Percentiles rank a stretch among this genome's conserved stretches.
Evolutionary conservation across 768 basidiomycete species (phyloP).

Genomic region (Lepiota brunneoincarnata): DNA sequence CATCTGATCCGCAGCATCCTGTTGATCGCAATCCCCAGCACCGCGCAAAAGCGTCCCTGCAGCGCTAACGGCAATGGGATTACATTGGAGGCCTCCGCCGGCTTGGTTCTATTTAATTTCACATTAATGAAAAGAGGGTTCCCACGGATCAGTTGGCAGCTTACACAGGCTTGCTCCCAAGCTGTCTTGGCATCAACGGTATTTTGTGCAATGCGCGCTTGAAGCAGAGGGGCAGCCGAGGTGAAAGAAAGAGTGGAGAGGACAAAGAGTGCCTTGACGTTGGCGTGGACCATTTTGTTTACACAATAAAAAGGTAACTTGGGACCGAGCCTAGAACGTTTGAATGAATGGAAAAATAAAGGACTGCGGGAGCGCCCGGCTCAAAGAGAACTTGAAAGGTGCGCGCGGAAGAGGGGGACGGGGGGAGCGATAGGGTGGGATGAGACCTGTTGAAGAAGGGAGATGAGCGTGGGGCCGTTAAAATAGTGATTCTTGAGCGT

Average conservation of each 20-base stretch:
- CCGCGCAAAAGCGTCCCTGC: constrained; percentile 61
- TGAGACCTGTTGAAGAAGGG: background rate
- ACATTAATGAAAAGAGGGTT: background rate
- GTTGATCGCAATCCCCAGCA: constrained; percentile 52
- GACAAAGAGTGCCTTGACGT: constrained; percentile 26
- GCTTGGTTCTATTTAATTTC: constrained; percentile 40
- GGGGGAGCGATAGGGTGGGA: constrained; percentile 3
- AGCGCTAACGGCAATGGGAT: constrained; percentile 50
- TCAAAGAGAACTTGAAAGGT: constrained; percentile 16
- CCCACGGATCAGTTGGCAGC: constrained; percentile 18
- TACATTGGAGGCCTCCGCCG: constrained; percentile 55
- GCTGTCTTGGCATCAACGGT: constrained; percentile 45
- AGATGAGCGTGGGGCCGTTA: no score
- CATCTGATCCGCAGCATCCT: constrained; percentile 52
- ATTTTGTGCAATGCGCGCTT: constrained; percentile 48
- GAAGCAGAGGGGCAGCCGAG: constrained; percentile 29
- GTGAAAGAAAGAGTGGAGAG: constrained; percentile 30
- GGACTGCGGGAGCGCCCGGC: constrained; percentile 26
- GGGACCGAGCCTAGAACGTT: constrained; percentile 4
- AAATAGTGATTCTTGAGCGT: background rate
- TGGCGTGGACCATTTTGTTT: constrained; percentile 19
- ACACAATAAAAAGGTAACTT: background rate
- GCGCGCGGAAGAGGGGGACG: constrained; percentile 7
- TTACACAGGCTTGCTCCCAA: constrained; percentile 54
- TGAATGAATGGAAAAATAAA: constrained; percentile 1